Evolutionary conservation across 1,284 basidiomycete species (phyloP).

Genomic region (Stereum hirsutum): DNA sequence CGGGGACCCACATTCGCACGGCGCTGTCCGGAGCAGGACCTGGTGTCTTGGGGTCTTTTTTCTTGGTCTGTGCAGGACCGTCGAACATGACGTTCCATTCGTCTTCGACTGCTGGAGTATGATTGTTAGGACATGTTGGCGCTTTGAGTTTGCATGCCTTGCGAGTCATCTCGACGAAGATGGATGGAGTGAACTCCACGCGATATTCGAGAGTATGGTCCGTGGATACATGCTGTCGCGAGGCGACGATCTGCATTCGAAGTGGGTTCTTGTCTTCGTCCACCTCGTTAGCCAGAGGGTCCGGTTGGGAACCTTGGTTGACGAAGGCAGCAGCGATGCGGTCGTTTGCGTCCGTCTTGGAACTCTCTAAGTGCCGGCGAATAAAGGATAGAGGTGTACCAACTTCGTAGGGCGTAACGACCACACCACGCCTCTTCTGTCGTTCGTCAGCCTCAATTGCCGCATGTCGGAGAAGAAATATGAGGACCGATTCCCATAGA

Average conservation of each 20-base stretch:
- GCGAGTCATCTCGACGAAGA: slow-evolving; percentile 27
- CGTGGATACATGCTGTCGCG: slow-evolving; percentile 29
- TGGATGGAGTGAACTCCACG: slow-evolving; percentile 29
- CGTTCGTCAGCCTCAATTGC: slow-evolving; percentile 31
- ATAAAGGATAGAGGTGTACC: slow-evolving; percentile 27
- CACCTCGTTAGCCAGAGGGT: not conserved
- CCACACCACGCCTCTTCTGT: slow-evolving; percentile 17
- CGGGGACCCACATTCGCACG: slow-evolving; percentile 31
- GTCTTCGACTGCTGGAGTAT: too few relatives aligned
- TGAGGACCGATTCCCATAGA: slow-evolving; percentile 30
- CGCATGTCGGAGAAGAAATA: slow-evolving; percentile 30
- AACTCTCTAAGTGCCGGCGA: slow-evolving; percentile 20
- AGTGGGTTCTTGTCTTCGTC: slow-evolving; percentile 20
- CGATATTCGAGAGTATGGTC: slow-evolving; percentile 33
- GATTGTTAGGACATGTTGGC: too few relatives aligned
- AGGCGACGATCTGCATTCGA: slow-evolving; percentile 22
- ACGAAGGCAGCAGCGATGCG: slow-evolving; percentile 25
- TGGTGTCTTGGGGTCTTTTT: slow-evolving; percentile 13
- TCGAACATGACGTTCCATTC: too few relatives aligned
- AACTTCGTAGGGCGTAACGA: slow-evolving; percentile 12
- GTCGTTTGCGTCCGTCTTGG: slow-evolving; percentile 16
- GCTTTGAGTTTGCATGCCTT: slow-evolving; percentile 23
- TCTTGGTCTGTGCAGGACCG: too few relatives aligned
- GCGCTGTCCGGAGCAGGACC: slow-evolving; percentile 21
- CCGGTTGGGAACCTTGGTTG: slow-evolving; percentile 17